A percentile compares a stretch with the other conserved stretches of the same genome.
These are phyloP conservation scores for Macrolepiota dolichaula DNA, from an alignment of 768 basidiomycete genomes.

Conservation along the genomic window DNA sequence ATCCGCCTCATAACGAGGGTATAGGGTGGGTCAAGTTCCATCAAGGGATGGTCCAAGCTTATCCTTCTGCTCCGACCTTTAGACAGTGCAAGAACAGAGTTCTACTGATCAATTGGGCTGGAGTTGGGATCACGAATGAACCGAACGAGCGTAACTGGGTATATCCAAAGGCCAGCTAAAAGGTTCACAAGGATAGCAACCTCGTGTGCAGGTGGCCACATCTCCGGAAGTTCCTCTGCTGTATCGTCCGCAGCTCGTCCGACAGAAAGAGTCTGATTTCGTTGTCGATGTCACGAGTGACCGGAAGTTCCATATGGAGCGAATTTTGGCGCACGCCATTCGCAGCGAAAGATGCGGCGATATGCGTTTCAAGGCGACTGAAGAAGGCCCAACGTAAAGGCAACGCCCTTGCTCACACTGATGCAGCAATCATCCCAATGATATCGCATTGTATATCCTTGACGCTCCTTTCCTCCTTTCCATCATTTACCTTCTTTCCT, in stretches of 20 bases:
- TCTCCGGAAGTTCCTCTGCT: not conserved
- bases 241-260: slow-evolving; percentile 1
- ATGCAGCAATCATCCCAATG: not conserved
- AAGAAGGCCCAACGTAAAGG: slow-evolving; percentile 3
- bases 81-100: not conserved
- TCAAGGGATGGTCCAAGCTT: not conserved
- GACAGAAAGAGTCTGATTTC: slow-evolving; percentile 7
- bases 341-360: not conserved
- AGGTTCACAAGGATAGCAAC: not conserved
- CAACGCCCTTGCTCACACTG: not conserved
- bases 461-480: not conserved
- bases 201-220: slow-evolving; percentile 6
- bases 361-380: slow-evolving; percentile 13
- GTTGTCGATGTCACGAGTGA: not conserved
- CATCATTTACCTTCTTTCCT: not conserved
- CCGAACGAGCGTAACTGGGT: not conserved
- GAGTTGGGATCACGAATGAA: slow-evolving; percentile 1
- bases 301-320: not conserved
- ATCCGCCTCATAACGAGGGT: not conserved
- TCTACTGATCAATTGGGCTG: not conserved
- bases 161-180: not conserved
- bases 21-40: not conserved
- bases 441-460: not conserved
- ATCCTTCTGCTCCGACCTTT: not conserved
- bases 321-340: not conserved